Evolutionary conservation across 1,284 basidiomycete genomes (phyloP), one percentile per base, ranked within the genome.

Genomic region (Phellinidium pouzarii): DNA sequence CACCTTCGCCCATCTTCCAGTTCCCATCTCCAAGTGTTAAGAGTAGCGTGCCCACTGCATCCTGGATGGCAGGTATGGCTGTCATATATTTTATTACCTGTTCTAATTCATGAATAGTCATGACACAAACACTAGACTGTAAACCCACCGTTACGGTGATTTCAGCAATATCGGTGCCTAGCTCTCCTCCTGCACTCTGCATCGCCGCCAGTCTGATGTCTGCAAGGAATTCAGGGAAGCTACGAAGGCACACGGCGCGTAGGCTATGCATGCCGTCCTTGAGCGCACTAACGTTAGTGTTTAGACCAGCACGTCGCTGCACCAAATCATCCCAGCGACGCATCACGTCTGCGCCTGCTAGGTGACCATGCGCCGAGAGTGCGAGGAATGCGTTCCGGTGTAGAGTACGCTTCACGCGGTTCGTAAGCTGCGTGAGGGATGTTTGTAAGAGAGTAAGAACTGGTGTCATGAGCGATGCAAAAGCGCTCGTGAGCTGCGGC

Each of bases 1-100:
- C 73, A 2, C 87, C 87, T 57, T 88, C 86, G 3, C 88, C 87
- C 87, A 91, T 90, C 66, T 80, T 87, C 87, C 88, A 91, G 59
- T 91, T 91, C 2, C 87, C 87, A 56, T 91, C 87, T 0, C 87
- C 87, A 1, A 91, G 74, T 1, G 79, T 77, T 41, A 79, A 63
- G 34, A 91, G 68, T 0, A 82, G 79, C 2, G 84, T 71, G 0
- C 76, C 76, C 9, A 81, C 84, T 0, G 83, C 85, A 26, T 71
- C 73, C 50, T 79, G 75, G 3, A 90, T 82, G 40, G 82, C 77
- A 0, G 85, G 83, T 4, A 91, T 67, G 46, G 77, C 72, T 48
- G 83, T 77, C 56, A 91, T 63, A 61, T 87, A 91, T 44, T 77
- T 72, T 19, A 53, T n/a, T 20, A 57, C 55, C 51, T 57, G 20